Percentiles rank a stretch among this genome's conserved stretches.
Evolutionary conservation across 1,284 basidiomycete species (phyloP).

Genomic region (Coriolopsis trogii): DNA sequence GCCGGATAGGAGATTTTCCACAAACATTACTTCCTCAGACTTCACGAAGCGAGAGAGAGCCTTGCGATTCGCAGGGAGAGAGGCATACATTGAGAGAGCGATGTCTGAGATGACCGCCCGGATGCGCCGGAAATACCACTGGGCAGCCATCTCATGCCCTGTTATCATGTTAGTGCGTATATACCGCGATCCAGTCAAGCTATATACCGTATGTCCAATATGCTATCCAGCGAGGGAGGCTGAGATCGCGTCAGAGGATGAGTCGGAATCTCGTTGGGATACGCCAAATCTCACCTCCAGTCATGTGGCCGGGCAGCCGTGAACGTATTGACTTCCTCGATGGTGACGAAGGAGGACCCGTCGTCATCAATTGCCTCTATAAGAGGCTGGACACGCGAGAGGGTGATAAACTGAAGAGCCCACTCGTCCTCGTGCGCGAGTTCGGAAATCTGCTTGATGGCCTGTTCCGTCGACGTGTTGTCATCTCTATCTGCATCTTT

Average conservation of each 20-base stretch:
- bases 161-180: no score
- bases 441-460: slow-evolving; percentile 6
- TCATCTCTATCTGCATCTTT: neutral
- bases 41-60: neutral
- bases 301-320: slow-evolving; percentile 26
- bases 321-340: slow-evolving; percentile 36
- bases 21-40: neutral
- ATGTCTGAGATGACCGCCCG: slow-evolving; percentile 6
- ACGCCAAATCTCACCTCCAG: slow-evolving; percentile 37
- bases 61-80: neutral
- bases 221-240: slow-evolving; percentile 23
- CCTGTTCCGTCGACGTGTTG: neutral
- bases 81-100: neutral
- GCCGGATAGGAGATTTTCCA: slow-evolving; percentile 5
- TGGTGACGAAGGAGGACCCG: slow-evolving; percentile 33
- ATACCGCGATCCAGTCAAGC: no score
- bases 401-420: slow-evolving; percentile 28
- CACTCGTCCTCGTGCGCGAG: slow-evolving; percentile 16
- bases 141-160: slow-evolving; percentile 15
- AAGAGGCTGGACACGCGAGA: slow-evolving; percentile 23
- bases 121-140: slow-evolving; percentile 21
- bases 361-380: slow-evolving; percentile 38
- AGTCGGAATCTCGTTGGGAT: neutral
- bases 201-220: slow-evolving; percentile 22
- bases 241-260: neutral